Base-by-base conservation (phyloP, 768 basidiomycete genomes). In the Pleurotus salmoneostramineus region DNA sequence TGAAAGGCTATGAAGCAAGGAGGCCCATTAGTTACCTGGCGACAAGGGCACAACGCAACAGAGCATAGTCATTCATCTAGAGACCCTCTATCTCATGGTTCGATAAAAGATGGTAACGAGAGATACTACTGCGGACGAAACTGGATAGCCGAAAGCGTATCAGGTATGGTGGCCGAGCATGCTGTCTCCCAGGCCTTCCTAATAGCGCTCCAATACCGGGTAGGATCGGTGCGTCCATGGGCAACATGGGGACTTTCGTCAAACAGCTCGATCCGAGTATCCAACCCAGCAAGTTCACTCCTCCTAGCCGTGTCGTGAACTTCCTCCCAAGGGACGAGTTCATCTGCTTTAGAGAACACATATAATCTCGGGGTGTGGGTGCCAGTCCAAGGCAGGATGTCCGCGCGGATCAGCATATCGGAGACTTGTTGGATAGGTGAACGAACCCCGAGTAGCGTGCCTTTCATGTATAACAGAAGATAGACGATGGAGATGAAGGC, bases 201-300 rank as follows among this genome's bases (percentile, higher is more conserved):
- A 0, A 80, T 68, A 7, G 71, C 73, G 14, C 61, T 61, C 80
- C 81, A 81, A 63, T 81, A 81, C 27, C 73, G 61, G 32, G 69
- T 68, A 0, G 79, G 79, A 61, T 81, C 67, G 6, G 66, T 62
- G 47, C 70, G 74, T 0, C 76, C 77, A 70, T 81, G 80, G 0
- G 73, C 71, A 43, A 81, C 79, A 68, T 83, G 79, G 11, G 69
- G 61, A 7, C 74, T 76, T 37, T 72, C 68, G 7, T 72, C 72
- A 58, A 75, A 83, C n/a, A 67, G 64, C 58, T 77, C 71, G 43
- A 59, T 46, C 11, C 63, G 65, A 8, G 77, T 71, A 50, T 71
- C 62, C 37, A 73, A 62, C 3, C 78, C 78, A 7, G 47, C 63
- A 37, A 57, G 61, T 58, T 63, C 65, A 36, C 72, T 74, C 12